Percentiles rank a stretch among this genome's conserved stretches.
These are phyloP conservation scores for Globisporangium solare DNA, from an alignment of 352 stramenopile genomes.

Conservation along the genomic window DNA sequence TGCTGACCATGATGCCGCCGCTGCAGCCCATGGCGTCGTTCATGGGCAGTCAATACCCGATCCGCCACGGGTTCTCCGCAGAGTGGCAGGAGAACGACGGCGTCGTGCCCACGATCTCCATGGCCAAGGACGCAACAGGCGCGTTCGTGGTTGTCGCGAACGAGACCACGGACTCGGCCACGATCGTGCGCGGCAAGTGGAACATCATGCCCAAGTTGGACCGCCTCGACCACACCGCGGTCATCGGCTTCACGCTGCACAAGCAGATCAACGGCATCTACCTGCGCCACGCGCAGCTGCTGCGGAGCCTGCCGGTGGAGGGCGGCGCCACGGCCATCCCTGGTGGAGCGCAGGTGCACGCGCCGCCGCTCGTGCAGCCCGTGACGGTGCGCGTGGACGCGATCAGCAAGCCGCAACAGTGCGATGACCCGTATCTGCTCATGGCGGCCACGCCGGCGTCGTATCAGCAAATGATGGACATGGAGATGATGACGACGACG, in stretches of 20 bases:
- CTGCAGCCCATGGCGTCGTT: constrained; percentile 16
- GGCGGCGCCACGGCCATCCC: no score
- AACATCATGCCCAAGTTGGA: constrained; percentile 19
- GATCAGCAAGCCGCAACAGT: no score
- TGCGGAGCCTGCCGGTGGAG: constrained; percentile 10
- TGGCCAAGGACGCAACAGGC: constrained; percentile 13
- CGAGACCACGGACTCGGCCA: neutral
- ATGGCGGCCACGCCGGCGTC: no score
- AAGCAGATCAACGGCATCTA: constrained; percentile 20
- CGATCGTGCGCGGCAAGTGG: constrained; percentile 17
- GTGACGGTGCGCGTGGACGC: no score
- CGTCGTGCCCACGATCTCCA: constrained; percentile 17
- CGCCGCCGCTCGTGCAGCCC: no score
- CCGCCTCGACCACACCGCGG: constrained; percentile 21
- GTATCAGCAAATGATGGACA: no score
- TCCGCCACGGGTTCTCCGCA: constrained; percentile 17
- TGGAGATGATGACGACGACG: no score
- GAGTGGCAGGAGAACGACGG: constrained; percentile 34
- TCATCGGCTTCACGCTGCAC: constrained; percentile 23
- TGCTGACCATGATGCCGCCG: constrained; percentile 19
- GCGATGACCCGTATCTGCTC: no score
- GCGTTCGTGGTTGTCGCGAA: neutral
- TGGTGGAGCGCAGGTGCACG: no score
- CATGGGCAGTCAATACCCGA: constrained; percentile 23
- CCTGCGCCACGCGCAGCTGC: constrained; percentile 11